Conservation (phyloP, 129 eudicot species). For the Oenanthe sinensis region DNA sequence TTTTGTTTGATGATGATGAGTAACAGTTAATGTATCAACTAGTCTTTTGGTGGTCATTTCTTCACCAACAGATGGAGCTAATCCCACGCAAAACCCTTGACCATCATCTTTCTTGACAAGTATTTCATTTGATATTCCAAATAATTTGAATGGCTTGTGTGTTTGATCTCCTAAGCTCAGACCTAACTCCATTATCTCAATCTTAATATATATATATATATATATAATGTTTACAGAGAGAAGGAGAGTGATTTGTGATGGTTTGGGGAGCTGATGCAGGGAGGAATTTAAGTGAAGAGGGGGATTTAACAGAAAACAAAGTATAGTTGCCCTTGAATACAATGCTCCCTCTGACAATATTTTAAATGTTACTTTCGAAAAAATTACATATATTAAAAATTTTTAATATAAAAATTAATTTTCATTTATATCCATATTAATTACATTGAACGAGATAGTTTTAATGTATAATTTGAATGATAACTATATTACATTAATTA, state of each 20-base stretch:
- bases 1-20: conserved; percentile 9
- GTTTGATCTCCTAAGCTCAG: conserved; percentile 72
- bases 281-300: not conserved
- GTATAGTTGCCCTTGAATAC: not conserved
- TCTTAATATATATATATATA: not conserved
- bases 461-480: no score
- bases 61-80: conserved; percentile 10
- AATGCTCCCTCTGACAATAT: not conserved
- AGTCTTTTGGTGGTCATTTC: not conserved
- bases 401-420: no score
- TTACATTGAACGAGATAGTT: no score
- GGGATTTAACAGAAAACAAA: not conserved
- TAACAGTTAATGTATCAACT: not conserved
- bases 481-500: no score
- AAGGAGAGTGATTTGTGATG: not conserved
- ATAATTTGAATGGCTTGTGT: conserved; percentile 38
- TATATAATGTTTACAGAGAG: not conserved
- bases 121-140: conserved; percentile 27
- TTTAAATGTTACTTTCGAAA: no score
- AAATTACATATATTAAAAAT: no score
- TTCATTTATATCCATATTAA: no score
- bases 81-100: conserved; percentile 72
- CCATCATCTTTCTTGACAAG: not conserved
- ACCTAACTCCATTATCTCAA: conserved; percentile 63
- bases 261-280: not conserved